A percentile compares a stretch with the other conserved stretches of the same genome.
These are phyloP conservation scores for Populus hybrid DNA, from an alignment of 441 rosid genomes.

Conservation along the genomic window DNA sequence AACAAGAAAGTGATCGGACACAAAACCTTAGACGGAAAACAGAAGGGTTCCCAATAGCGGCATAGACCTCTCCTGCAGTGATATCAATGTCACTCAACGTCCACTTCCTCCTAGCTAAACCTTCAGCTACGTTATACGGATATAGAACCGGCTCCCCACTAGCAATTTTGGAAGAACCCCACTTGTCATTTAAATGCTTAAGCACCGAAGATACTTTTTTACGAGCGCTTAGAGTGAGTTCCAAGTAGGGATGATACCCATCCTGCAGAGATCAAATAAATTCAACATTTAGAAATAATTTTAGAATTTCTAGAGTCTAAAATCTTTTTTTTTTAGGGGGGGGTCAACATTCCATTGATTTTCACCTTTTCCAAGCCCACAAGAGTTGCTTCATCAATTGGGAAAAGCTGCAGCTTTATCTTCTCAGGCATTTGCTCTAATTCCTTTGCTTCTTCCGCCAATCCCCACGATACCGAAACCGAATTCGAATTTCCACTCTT, in stretches of 20 bases:
- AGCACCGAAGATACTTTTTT: constrained; percentile 83
- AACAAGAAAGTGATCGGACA: constrained; percentile 7
- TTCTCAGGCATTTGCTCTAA: constrained; percentile 33
- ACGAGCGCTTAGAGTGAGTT: constrained; percentile 69
- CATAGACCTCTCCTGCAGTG: constrained; percentile 22
- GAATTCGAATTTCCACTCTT: background rate
- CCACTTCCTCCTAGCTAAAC: constrained; percentile 44
- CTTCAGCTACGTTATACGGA: constrained; percentile 40
- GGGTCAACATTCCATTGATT: constrained; percentile 1
- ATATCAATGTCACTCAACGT: constrained; percentile 39
- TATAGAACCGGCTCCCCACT: constrained; percentile 55
- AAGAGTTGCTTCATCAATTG: constrained; percentile 59
- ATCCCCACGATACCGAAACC: background rate
- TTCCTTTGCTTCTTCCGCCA: constrained; percentile 11
- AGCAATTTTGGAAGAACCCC: constrained; percentile 75
- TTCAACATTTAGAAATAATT: background rate
- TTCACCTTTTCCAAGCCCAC: constrained; percentile 69
- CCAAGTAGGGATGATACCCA: constrained; percentile 85
- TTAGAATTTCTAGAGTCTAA: background rate
- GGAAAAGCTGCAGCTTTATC: constrained; percentile 86
- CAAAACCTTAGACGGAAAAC: constrained; percentile 77
- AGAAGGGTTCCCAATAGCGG: constrained; percentile 60
- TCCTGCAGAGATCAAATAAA: constrained; percentile 34
- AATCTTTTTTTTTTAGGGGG: no score
- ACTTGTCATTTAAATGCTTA: constrained; percentile 67